Evolutionary conservation across 2,329 filamentous ascomycete genomes (phyloP), one percentile per base, ranked within the genome.

Genomic region (Amphichorda felina): DNA sequence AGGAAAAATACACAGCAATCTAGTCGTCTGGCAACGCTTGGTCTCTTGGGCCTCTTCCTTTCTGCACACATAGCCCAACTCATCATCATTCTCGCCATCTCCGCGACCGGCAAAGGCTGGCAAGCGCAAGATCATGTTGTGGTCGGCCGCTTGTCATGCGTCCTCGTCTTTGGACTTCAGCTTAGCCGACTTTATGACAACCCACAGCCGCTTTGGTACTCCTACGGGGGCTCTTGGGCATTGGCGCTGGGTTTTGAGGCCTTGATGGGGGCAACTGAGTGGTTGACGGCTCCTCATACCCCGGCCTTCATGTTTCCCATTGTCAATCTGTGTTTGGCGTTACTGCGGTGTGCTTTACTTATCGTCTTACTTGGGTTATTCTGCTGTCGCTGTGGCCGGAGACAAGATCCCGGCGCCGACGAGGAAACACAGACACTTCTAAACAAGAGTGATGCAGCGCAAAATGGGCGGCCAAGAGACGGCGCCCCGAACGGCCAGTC

Each of bases 111-210:
- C 16, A 51, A 46, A 26, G 46, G 45, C 37, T 70, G 60, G 63
- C 56, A 56, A 28, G 54, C 57, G 2, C 58, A 65, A 16, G 63
- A 69, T 35, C 60, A 71, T 43, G 54, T 61, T 27, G 59, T 68
- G 41, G 66, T 83, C 36, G 72, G 75, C 36, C 58, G 71, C 26
- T 55, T 82, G 18, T 71, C 76, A 2, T 79, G 74, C 37, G 61
- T 76, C 31, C 55, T 83, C 19, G 62, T 75, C n/a, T 84, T 79
- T 52, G 68, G 72, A 4, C 65, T 78, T 11, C 64, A 80, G 44
- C 58, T 75, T 39, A 62, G 70, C 28, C 64, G 64, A 15, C 60
- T 82, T 11, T 56, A 63, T 3, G 68, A 73, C 35, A 58, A 61
- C 14, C 50, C 60, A 21, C 60, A 64, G 35, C 62, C 66, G 3